A percentile compares a stretch with the other conserved stretches of the same genome.
Evolutionary conservation across 1,139 yeast species (phyloP).

Genomic region (Sugiyamaella paludigena): DNA sequence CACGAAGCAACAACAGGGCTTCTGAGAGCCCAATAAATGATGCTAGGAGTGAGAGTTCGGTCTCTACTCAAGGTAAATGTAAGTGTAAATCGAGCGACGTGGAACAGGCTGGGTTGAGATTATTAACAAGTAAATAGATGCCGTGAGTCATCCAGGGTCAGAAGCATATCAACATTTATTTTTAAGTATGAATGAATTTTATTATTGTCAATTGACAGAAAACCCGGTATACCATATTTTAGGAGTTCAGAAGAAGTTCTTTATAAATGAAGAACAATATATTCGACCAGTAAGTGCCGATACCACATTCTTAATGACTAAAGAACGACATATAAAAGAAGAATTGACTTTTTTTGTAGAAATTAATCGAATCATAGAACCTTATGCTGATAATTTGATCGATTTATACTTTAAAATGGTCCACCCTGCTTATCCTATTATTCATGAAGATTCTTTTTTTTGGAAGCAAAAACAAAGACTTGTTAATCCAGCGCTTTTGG

Average conservation of each 20-base stretch:
- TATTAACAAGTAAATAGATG: too few relatives aligned
- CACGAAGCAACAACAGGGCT: too few relatives aligned
- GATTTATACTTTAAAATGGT: constrained; percentile 35
- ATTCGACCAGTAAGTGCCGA: constrained; percentile 26
- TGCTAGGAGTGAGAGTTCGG: too few relatives aligned
- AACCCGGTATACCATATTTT: constrained; percentile 23
- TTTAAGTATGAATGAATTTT: constrained; percentile 27
- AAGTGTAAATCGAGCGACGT: too few relatives aligned
- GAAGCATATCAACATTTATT: constrained; percentile 16
- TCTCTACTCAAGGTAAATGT: too few relatives aligned
- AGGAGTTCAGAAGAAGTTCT: constrained; percentile 1
- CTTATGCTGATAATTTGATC: constrained; percentile 33
- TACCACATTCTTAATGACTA: constrained; percentile 26
- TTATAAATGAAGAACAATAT: constrained; percentile 17
- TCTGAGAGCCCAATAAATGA: too few relatives aligned
- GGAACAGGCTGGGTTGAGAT: too few relatives aligned
- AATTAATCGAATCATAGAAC: constrained; percentile 34
- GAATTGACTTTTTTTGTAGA: constrained; percentile 22
- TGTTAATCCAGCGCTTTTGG: constrained; percentile 37
- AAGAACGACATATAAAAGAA: constrained; percentile 20
- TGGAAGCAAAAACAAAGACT: constrained; percentile 37
- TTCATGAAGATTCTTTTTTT: constrained; percentile 35
- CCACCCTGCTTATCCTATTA: constrained; percentile 38
- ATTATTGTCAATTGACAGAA: constrained; percentile 25
- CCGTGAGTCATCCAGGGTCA: background rate